Conservation (phyloP, 2,329 filamentous ascomycete genomes). For the Aspergillus terreus region DNA sequence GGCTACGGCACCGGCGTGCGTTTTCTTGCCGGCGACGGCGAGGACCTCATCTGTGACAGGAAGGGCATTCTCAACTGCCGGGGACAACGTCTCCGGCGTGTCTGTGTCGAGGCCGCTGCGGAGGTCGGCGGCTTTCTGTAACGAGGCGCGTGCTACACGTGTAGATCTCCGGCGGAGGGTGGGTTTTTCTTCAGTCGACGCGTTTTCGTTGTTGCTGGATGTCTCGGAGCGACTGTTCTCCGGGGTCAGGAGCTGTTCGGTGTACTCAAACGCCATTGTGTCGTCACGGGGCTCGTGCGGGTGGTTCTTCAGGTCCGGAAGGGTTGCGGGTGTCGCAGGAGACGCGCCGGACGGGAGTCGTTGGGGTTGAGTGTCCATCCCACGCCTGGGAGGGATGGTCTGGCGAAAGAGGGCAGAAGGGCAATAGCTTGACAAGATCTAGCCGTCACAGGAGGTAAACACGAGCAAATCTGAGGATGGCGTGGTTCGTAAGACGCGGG, state of each 20-base stretch:
- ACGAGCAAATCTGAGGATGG: neutral
- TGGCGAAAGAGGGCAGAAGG: neutral
- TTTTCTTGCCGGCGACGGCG: constrained; percentile 35
- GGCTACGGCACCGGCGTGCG: constrained; percentile 18
- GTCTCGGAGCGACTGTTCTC: constrained; percentile 44
- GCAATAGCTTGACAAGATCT: neutral
- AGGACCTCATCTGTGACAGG: constrained; percentile 31
- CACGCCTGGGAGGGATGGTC: constrained; percentile 3
- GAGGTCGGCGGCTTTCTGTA: constrained; percentile 28
- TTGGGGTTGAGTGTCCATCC: constrained; percentile 28
- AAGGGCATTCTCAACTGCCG: constrained; percentile 24
- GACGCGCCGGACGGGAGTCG: constrained; percentile 25
- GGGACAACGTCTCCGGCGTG: constrained; percentile 16
- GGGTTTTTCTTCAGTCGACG: constrained; percentile 31
- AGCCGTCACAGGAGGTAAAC: neutral
- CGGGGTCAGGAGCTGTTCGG: constrained; percentile 40
- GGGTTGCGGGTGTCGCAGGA: constrained; percentile 26
- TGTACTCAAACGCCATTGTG: constrained; percentile 31
- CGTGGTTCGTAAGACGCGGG: constrained; percentile 2
- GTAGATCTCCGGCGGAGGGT: constrained; percentile 31
- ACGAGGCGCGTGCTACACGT: constrained; percentile 39
- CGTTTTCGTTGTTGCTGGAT: constrained; percentile 38
- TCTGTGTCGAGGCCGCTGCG: constrained; percentile 21
- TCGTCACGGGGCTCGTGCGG: constrained; percentile 26
- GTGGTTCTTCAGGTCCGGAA: constrained; percentile 23